phyloP scores from a whole-genome alignment of 495 filamentous ascomycete genomes.

The Annulohypoxylon nitens region DNA sequence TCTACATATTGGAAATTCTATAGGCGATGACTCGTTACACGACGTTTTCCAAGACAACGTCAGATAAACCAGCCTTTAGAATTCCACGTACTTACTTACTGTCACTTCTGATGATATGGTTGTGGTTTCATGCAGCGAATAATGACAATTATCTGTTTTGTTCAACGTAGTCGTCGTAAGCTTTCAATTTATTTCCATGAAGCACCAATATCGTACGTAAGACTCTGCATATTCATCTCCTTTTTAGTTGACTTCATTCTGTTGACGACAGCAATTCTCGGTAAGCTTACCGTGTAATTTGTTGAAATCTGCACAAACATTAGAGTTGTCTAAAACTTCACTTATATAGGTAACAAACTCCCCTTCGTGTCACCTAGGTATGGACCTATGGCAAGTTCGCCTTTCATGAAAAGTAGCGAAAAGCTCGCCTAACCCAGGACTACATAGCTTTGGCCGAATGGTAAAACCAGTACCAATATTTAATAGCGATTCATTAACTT shows the following conservation, averaged over 20 bases:
- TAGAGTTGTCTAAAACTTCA: no score
- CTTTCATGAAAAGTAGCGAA: no score
- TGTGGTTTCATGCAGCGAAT: background rate
- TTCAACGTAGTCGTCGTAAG: background rate
- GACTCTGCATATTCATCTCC: background rate
- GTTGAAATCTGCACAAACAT: background rate
- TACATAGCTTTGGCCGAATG: no score
- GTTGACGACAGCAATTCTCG: background rate
- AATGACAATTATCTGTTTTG: background rate
- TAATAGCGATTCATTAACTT: no score
- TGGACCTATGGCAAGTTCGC: no score
- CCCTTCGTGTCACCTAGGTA: no score
- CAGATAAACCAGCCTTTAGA: background rate
- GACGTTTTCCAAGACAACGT: background rate
- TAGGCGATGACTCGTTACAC: background rate
- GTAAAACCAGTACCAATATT: no score
- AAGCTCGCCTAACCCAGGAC: no score
- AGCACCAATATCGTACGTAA: background rate
- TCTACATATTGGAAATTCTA: background rate
- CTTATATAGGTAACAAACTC: no score
- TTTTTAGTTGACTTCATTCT: background rate
- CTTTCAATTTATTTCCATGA: conserved; percentile 4
- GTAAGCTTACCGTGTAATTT: background rate
- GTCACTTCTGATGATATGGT: background rate
- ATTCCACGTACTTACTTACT: background rate